Conservation (phyloP, 495 filamentous ascomycete genomes). For the Penicillium nucicola region DNA sequence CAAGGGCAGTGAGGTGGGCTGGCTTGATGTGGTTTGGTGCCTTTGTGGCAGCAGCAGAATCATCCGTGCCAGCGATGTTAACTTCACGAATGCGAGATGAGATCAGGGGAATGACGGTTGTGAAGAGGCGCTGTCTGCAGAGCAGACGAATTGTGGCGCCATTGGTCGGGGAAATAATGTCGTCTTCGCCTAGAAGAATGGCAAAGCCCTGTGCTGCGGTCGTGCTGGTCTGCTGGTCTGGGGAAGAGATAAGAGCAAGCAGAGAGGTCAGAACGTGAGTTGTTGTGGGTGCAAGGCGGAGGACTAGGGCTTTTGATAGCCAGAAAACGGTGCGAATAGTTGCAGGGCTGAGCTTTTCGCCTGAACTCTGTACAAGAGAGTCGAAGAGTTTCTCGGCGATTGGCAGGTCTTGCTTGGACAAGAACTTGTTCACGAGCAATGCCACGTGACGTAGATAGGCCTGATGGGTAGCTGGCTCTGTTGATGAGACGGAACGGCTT, state of each 20-base stretch:
- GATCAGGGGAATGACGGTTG: slow-evolving; percentile 56
- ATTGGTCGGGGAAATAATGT: slow-evolving; percentile 62
- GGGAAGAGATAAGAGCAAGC: slow-evolving; percentile 52
- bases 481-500: slow-evolving; percentile 26
- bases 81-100: slow-evolving; percentile 52
- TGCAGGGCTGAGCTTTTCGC: slow-evolving; percentile 21
- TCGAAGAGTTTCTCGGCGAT: slow-evolving; percentile 30
- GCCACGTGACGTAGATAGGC: slow-evolving; percentile 59
- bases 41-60: neutral
- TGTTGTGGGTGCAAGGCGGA: slow-evolving; percentile 46
- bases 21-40: slow-evolving; percentile 44
- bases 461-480: slow-evolving; percentile 42
- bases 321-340: slow-evolving; percentile 48
- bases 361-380: slow-evolving; percentile 25
- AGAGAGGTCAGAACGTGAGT: slow-evolving; percentile 50
- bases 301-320: slow-evolving; percentile 52
- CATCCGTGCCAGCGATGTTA: slow-evolving; percentile 25
- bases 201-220: slow-evolving; percentile 58
- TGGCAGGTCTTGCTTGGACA: slow-evolving; percentile 44
- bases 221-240: slow-evolving; percentile 33
- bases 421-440: slow-evolving; percentile 65
- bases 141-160: slow-evolving; percentile 62
- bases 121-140: slow-evolving; percentile 64
- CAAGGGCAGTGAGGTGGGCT: slow-evolving; percentile 64
- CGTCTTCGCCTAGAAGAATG: slow-evolving; percentile 59